phyloP scores from a whole-genome alignment of 129 eudicot genomes.

The Chrysanthemum seticuspe region DNA sequence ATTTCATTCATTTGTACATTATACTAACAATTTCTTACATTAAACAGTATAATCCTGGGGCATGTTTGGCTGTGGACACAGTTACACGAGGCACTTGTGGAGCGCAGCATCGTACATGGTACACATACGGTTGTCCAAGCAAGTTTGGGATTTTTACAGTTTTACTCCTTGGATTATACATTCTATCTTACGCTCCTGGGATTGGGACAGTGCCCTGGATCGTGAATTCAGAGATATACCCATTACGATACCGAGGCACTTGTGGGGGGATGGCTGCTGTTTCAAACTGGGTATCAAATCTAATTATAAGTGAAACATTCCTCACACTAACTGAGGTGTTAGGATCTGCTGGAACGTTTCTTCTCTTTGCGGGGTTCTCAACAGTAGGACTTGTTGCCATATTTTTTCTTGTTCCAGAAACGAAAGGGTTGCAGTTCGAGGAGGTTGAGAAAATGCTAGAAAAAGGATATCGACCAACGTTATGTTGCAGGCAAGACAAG shows the following conservation, averaged over 20 bases:
- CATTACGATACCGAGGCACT: constrained; percentile 56
- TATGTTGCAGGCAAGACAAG: constrained; percentile 18
- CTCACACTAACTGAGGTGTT: constrained; percentile 46
- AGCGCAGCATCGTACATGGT: constrained; percentile 53
- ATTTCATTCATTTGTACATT: not conserved
- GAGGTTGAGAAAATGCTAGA: constrained; percentile 70
- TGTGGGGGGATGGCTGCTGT: constrained; percentile 69
- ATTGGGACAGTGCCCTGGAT: constrained; percentile 74
- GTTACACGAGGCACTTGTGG: constrained; percentile 31
- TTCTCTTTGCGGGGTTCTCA: constrained; percentile 64
- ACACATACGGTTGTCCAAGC: constrained; percentile 69
- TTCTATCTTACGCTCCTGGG: constrained; percentile 58
- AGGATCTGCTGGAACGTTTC: constrained; percentile 60
- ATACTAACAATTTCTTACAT: not conserved
- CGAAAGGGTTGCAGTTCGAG: constrained; percentile 66
- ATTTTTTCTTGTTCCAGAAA: constrained; percentile 59
- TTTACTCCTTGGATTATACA: constrained; percentile 48
- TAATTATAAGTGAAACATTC: constrained; percentile 60
- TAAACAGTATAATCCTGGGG: constrained; percentile 53
- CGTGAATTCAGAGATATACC: constrained; percentile 70
- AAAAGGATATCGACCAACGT: constrained; percentile 53
- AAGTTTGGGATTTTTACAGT: constrained; percentile 52
- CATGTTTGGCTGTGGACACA: constrained; percentile 44
- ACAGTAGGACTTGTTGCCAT: constrained; percentile 44
- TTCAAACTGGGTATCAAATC: constrained; percentile 56